Percentiles rank a stretch among this genome's conserved stretches.
phyloP scores from a whole-genome alignment of 192 early-diverging fungal genomes.

The Umbelopsis ramanniana region DNA sequence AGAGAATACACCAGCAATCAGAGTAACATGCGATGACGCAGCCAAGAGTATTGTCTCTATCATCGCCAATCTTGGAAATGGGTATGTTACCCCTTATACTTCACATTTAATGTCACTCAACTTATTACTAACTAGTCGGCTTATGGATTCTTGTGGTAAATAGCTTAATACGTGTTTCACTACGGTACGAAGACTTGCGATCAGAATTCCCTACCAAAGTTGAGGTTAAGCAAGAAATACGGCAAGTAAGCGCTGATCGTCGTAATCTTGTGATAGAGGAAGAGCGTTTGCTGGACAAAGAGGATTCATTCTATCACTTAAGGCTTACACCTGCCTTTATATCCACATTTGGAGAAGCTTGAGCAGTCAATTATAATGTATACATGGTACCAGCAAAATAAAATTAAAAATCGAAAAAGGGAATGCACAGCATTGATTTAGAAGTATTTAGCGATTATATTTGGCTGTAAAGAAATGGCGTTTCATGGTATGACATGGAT shows the following conservation, averaged over 20 bases:
- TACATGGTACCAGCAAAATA: neutral
- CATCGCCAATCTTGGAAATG: constrained; percentile 7
- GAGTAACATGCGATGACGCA: constrained; percentile 15
- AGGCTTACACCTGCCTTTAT: constrained; percentile 8
- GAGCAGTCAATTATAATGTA: neutral
- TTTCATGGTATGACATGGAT: no score
- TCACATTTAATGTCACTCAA: no score
- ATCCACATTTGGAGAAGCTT: constrained; percentile 14
- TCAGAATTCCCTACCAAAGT: constrained; percentile 10
- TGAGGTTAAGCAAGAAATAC: constrained; percentile 9
- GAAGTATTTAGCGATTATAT: no score
- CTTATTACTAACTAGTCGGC: neutral
- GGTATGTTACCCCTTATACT: neutral
- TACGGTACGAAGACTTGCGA: constrained; percentile 5
- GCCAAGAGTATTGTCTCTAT: constrained; percentile 12
- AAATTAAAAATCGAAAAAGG: neutral
- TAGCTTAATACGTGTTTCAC: neutral
- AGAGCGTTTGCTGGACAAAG: constrained; percentile 11
- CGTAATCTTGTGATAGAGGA: constrained; percentile 7
- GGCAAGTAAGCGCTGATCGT: constrained; percentile 9
- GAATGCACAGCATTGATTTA: neutral
- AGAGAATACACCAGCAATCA: constrained; percentile 13
- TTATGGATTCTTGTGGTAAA: neutral
- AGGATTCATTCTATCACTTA: constrained; percentile 6
- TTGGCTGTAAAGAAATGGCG: no score